A percentile compares a stretch with the other conserved stretches of the same genome.
Evolutionary conservation across 2,329 filamentous ascomycete species (phyloP).

Genomic region (Colletotrichum sansevieriae): DNA sequence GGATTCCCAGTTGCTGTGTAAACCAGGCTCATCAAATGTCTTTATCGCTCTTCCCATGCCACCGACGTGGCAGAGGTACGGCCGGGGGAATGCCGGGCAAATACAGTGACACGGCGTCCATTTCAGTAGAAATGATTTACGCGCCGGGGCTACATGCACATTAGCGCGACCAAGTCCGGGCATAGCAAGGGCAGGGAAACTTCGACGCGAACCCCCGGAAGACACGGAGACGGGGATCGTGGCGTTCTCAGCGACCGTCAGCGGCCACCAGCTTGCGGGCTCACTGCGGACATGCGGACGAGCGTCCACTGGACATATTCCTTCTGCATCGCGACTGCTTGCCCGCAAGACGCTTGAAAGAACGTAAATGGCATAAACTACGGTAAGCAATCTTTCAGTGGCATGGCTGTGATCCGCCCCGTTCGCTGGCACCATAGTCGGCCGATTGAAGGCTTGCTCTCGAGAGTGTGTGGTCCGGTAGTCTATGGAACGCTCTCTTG

Average conservation of each 20-base stretch:
- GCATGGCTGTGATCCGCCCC: conserved; percentile 15
- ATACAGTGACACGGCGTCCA: conserved; percentile 20
- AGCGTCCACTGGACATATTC: not conserved
- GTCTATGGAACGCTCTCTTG: conserved; percentile 5
- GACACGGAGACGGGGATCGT: conserved; percentile 32
- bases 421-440: conserved; percentile 6
- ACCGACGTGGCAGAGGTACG: not conserved
- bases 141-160: conserved; percentile 23
- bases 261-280: conserved; percentile 32
- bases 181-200: conserved; percentile 35
- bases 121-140: not conserved
- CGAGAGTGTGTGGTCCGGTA: not conserved
- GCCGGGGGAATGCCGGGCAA: conserved; percentile 28
- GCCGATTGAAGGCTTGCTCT: not conserved
- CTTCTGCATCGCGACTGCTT: not conserved
- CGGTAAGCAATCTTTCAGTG: not conserved
- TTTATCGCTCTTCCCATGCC: not conserved
- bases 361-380: conserved; percentile 34
- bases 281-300: conserved; percentile 5
- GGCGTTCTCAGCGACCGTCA: conserved; percentile 37
- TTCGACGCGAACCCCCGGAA: conserved; percentile 32
- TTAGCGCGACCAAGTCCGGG: conserved; percentile 32
- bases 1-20: not conserved
- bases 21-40: not conserved
- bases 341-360: conserved; percentile 1